Conservation (phyloP, 148 eudicot species). For the Camellia granthamiana region DNA sequence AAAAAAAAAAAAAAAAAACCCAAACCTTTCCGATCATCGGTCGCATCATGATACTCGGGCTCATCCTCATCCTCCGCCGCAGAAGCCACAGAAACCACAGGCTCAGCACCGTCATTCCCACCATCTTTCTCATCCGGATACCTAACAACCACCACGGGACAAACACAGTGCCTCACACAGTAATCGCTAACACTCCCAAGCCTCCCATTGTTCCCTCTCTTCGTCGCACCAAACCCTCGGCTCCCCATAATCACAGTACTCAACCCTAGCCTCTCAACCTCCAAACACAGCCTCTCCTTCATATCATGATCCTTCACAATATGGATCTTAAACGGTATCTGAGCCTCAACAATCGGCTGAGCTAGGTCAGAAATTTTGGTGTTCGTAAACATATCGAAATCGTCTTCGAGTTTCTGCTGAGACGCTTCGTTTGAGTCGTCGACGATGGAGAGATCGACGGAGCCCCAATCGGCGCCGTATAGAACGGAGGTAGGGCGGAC, state of each 20-base stretch:
- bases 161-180: constrained; percentile 24
- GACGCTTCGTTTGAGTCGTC: constrained; percentile 14
- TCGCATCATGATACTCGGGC: constrained; percentile 17
- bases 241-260: constrained; percentile 28
- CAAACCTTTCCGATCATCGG: constrained; percentile 23
- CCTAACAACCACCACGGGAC: constrained; percentile 29
- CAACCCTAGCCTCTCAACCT: constrained; percentile 29
- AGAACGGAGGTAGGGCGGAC: constrained; percentile 25
- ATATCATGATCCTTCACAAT: constrained; percentile 27
- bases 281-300: constrained; percentile 31
- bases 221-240: constrained; percentile 24
- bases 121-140: constrained; percentile 23
- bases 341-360: constrained; percentile 19
- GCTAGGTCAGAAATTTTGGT: constrained; percentile 20
- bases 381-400: constrained; percentile 20
- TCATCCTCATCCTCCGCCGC: constrained; percentile 19
- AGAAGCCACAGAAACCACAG: constrained; percentile 19
- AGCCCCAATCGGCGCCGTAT: constrained; percentile 29
- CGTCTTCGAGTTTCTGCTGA: constrained; percentile 20
- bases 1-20: background rate
- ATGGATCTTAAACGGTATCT: constrained; percentile 24
- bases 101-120: background rate
- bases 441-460: constrained; percentile 19
- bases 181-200: constrained; percentile 29
- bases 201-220: constrained; percentile 18